phyloP scores from a whole-genome alignment of 257 asterid genomes.

The Petrea volubilis region DNA sequence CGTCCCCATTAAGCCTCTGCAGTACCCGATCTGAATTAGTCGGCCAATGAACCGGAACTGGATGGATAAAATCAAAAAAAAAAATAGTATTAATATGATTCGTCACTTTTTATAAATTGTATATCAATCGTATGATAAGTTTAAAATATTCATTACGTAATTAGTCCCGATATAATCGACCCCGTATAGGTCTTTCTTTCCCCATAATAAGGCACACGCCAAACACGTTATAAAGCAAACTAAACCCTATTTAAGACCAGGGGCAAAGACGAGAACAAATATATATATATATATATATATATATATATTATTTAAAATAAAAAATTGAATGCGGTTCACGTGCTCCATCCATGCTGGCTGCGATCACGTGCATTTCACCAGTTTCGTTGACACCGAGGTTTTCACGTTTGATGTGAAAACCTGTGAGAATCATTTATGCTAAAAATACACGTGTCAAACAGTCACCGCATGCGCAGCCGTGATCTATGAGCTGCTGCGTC shows the following conservation, averaged over 20 bases:
- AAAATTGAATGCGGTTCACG: slow-evolving; percentile 27
- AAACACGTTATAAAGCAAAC: slow-evolving; percentile 6
- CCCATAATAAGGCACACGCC: neutral
- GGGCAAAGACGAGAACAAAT: neutral
- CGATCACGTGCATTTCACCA: slow-evolving; percentile 28
- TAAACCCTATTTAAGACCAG: neutral
- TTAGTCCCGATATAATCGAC: too few relatives aligned
- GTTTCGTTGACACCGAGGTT: slow-evolving; percentile 13
- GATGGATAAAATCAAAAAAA: too few relatives aligned
- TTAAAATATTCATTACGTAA: too few relatives aligned
- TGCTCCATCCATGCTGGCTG: slow-evolving; percentile 8
- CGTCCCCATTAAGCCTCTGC: too few relatives aligned
- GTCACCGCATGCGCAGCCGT: neutral
- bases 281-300: too few relatives aligned
- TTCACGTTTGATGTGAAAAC: slow-evolving; percentile 15
- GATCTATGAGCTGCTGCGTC: neutral
- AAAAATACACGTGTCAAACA: slow-evolving; percentile 25
- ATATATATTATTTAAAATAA: neutral
- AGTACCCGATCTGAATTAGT: too few relatives aligned
- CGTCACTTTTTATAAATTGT: too few relatives aligned
- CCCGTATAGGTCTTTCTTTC: too few relatives aligned
- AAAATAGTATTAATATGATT: too few relatives aligned
- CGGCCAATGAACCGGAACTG: too few relatives aligned
- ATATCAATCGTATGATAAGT: too few relatives aligned
- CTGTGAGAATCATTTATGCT: slow-evolving; percentile 21